A percentile compares a stretch with the other conserved stretches of the same genome.
phyloP scores from a whole-genome alignment of 1,284 basidiomycete species.

The Ganoderma leucocontextum region DNA sequence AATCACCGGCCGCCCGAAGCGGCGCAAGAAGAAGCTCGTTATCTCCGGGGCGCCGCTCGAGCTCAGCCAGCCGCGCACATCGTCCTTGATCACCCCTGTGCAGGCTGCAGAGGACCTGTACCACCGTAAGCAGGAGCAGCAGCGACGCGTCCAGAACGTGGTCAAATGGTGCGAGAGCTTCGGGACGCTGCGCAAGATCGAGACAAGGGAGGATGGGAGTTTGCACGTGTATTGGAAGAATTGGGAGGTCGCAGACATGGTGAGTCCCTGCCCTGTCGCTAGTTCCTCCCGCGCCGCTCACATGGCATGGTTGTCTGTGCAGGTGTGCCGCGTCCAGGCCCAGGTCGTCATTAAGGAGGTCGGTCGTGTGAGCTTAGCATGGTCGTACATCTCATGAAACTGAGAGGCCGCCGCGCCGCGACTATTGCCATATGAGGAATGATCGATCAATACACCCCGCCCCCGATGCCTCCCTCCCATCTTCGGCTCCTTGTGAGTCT shows the following conservation, averaged over 20 bases:
- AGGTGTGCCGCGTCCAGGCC: slow-evolving; percentile 43
- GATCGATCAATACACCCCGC: slow-evolving; percentile 2
- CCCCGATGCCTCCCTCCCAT: neutral
- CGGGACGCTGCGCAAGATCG: slow-evolving; percentile 38
- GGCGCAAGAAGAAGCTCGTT: slow-evolving; percentile 42
- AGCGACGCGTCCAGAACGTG: slow-evolving; percentile 35
- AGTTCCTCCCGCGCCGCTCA: slow-evolving; percentile 14
- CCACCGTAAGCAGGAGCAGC: slow-evolving; percentile 31
- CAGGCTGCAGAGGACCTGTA: slow-evolving; percentile 20
- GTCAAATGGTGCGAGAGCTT: slow-evolving; percentile 43
- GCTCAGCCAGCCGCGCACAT: slow-evolving; percentile 20
- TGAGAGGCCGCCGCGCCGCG: neutral
- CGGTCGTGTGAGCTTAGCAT: slow-evolving; percentile 41
- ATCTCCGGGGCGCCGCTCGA: slow-evolving; percentile 35
- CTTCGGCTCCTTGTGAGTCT: neutral
- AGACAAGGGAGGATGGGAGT: slow-evolving; percentile 40
- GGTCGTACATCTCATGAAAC: slow-evolving; percentile 40
- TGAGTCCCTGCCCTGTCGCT: slow-evolving; percentile 23
- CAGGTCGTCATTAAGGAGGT: slow-evolving; percentile 43
- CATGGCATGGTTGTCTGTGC: neutral
- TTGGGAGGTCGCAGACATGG: slow-evolving; percentile 43
- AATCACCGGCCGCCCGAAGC: slow-evolving; percentile 31
- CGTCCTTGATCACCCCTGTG: slow-evolving; percentile 13
- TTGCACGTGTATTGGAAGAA: slow-evolving; percentile 43
- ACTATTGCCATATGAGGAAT: slow-evolving; percentile 6